These are phyloP conservation scores for Homolaphlyctis polyrhiza DNA, from an alignment of 371 early-diverging fungal genomes.

Conservation along the genomic window DNA sequence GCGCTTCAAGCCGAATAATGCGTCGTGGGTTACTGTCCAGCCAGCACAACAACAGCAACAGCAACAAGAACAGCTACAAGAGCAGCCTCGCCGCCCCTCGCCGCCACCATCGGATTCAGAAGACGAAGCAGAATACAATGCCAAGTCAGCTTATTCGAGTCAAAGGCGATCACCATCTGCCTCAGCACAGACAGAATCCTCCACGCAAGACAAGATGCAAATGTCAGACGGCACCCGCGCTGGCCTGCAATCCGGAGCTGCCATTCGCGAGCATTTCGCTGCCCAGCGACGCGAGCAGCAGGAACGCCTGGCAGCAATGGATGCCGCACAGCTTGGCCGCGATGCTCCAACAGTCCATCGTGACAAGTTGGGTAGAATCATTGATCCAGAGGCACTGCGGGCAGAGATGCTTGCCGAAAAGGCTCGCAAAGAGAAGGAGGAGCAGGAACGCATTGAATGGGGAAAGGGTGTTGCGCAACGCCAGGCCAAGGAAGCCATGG, in stretches of 20 bases:
- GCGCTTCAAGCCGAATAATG: no score
- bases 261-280: slow-evolving; percentile 16
- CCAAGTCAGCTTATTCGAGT: neutral
- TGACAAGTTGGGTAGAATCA: slow-evolving; percentile 64
- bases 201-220: neutral
- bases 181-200: neutral
- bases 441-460: slow-evolving; percentile 61
- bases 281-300: slow-evolving; percentile 1
- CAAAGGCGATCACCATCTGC: slow-evolving; percentile 3
- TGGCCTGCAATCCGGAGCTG: slow-evolving; percentile 23
- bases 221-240: slow-evolving; percentile 22
- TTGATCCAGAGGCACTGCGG: slow-evolving; percentile 61
- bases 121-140: no score
- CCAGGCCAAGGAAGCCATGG: slow-evolving; percentile 41
- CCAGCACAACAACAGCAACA: neutral
- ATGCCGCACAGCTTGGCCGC: slow-evolving; percentile 25
- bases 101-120: slow-evolving; percentile 6
- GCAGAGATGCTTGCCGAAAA: slow-evolving; percentile 54
- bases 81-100: slow-evolving; percentile 2
- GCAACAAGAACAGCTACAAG: neutral
- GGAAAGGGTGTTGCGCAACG: slow-evolving; percentile 70
- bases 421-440: slow-evolving; percentile 54
- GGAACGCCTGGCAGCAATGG: neutral
- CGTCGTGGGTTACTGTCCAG: slow-evolving; percentile 9
- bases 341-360: slow-evolving; percentile 71